Base-by-base conservation (phyloP, 2,329 filamentous ascomycete species). In the Thermothelomyces thermophilus region DNA sequence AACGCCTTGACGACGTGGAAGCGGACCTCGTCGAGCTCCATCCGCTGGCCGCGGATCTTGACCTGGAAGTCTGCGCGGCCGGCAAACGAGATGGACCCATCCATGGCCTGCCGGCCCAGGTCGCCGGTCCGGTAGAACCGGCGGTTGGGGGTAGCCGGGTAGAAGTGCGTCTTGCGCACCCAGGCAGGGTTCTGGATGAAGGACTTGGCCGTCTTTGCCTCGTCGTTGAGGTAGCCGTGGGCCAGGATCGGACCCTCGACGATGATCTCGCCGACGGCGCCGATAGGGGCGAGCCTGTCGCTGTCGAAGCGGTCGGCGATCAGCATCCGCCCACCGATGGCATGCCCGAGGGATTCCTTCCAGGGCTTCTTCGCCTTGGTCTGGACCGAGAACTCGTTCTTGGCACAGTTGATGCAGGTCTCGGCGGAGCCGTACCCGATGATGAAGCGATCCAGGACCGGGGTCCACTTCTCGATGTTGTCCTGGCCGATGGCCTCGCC, bases 51-150 rank as follows among this genome's bases (percentile, higher is more conserved):
- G 11, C 73, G 70, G 7, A 83, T 63, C 59, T 83, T 83, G 40
- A 82, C 70, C 58, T 83, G 79, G 7, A 76, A 70, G 55, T 83
- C 79, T 52, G 77, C 78, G 11, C 80, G 69, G 11, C 75, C 75
- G 16, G 76, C 48, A 26, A 69, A 76, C 0, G 64, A 57, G 5
- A 77, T 57, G 0, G 39, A 42, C 14, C 57, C 57, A 28, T 75
- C 67, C 0, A 60, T 55, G 26, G 68, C 62, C 30, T 73, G 72
- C 24, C 58, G 56, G 3, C 65, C 74, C 1, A 77, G 60, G 53
- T 77, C 74, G 4, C 74, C 74, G 1, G 73, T 75, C 47, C 69
- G 70, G 56, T 74, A 77, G 3, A 60, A 66, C 73, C 42, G 56
- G 60, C 54, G n/a, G 52, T 28, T 30, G 19, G 43, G 20, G 20